phyloP scores from a whole-genome alignment of 176 grass and related monocot genomes.

The Carex myosuroides region DNA sequence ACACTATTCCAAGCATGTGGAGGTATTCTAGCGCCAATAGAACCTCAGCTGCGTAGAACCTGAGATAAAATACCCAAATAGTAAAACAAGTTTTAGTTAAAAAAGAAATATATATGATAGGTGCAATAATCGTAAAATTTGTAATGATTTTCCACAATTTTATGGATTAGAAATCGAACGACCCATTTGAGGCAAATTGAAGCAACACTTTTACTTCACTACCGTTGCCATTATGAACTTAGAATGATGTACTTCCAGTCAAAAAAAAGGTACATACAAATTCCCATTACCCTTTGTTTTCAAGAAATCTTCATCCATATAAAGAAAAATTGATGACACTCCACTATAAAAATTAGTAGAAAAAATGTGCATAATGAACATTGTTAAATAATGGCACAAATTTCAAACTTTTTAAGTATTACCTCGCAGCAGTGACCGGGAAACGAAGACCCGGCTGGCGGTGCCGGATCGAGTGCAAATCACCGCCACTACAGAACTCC shows the following conservation, averaged over 20 bases:
- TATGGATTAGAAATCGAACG: neutral
- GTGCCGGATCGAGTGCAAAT: constrained; percentile 88
- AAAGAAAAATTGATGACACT: neutral
- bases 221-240: neutral
- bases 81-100: neutral
- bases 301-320: neutral
- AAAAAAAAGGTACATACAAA: neutral
- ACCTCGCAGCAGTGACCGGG: constrained; percentile 57
- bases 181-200: neutral
- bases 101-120: neutral
- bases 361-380: neutral
- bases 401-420: neutral
- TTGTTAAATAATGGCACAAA: neutral
- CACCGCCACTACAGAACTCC: constrained; percentile 87
- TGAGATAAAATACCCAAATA: neutral
- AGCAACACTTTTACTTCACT: neutral
- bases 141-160: neutral
- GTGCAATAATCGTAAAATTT: neutral
- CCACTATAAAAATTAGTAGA: neutral
- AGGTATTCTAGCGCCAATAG: constrained; percentile 88
- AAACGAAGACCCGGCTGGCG: constrained; percentile 63
- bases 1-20: constrained; percentile 98
- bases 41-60: constrained; percentile 95
- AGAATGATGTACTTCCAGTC: neutral
- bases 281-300: neutral